phyloP scores from a whole-genome alignment of 352 stramenopile species.

The Nothophytophthora sp. region DNA sequence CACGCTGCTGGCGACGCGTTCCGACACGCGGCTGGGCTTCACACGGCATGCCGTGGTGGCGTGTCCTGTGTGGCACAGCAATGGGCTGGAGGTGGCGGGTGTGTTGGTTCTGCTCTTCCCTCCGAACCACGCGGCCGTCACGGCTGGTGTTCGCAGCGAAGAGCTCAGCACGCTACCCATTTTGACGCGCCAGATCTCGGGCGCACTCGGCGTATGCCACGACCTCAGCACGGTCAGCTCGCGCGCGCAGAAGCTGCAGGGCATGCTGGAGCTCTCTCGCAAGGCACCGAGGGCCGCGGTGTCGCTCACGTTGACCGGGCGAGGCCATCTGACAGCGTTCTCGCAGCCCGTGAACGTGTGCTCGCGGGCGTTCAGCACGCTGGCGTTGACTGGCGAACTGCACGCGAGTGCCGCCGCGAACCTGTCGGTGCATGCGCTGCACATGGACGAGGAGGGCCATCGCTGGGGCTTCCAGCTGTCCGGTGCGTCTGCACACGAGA shows the following conservation, averaged over 20 bases:
- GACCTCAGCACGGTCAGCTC: conserved; percentile 48
- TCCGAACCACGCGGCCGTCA: conserved; percentile 19
- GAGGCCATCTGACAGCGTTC: conserved; percentile 50
- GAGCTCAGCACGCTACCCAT: conserved; percentile 65
- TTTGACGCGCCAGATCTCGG: conserved; percentile 66
- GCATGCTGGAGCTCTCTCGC: conserved; percentile 49
- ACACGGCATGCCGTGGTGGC: conserved; percentile 61
- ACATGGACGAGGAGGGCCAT: conserved; percentile 61
- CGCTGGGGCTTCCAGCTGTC: conserved; percentile 58
- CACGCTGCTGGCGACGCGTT: conserved; percentile 33
- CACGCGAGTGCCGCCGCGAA: conserved; percentile 34
- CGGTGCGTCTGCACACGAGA: conserved; percentile 39
- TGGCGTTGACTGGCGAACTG: conserved; percentile 19
- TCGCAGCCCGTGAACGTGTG: conserved; percentile 60
- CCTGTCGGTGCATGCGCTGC: conserved; percentile 30
- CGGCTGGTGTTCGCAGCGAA: conserved; percentile 20
- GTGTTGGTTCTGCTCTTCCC: conserved; percentile 69
- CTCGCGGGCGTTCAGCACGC: conserved; percentile 34
- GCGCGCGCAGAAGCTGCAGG: conserved; percentile 46
- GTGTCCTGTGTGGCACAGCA: conserved; percentile 70
- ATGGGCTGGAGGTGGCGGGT: conserved; percentile 63
- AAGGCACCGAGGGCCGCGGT: conserved; percentile 22
- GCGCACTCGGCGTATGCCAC: conserved; percentile 67
- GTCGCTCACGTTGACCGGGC: conserved; percentile 51
- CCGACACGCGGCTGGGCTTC: conserved; percentile 55